A percentile compares a stretch with the other conserved stretches of the same genome.
phyloP scores from a whole-genome alignment of 441 rosid species.

The Populus trichocarpa region DNA sequence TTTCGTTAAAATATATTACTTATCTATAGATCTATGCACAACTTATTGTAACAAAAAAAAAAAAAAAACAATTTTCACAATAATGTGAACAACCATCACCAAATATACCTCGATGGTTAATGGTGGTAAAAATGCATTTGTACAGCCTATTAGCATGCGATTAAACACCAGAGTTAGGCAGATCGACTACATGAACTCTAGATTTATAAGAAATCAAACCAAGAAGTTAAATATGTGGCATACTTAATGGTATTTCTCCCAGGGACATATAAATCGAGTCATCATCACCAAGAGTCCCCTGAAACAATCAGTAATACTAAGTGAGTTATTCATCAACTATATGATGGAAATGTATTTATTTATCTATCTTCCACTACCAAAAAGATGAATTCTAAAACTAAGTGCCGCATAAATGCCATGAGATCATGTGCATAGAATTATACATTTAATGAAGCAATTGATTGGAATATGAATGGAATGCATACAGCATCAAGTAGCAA shows the following conservation, averaged over 20 bases:
- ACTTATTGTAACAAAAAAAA: neutral
- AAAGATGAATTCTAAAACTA: neutral
- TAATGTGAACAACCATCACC: neutral
- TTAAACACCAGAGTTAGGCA: conserved; percentile 6
- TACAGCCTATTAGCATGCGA: conserved; percentile 7
- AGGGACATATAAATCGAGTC: conserved; percentile 95
- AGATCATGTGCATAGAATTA: neutral
- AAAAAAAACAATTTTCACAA: neutral
- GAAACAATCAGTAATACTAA: conserved; percentile 26
- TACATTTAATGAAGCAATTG: neutral
- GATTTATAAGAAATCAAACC: conserved; percentile 22
- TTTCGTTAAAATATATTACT: neutral
- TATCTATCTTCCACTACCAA: neutral
- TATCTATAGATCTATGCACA: neutral
- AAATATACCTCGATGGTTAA: conserved; percentile 11
- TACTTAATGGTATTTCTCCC: conserved; percentile 96
- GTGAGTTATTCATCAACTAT: conserved; percentile 12
- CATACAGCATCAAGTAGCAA: neutral
- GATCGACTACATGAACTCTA: conserved; percentile 20
- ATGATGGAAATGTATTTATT: neutral
- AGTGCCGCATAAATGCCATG: neutral
- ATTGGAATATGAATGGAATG: neutral
- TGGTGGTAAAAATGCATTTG: conserved; percentile 1
- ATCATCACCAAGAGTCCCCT: conserved; percentile 84
- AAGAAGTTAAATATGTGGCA: conserved; percentile 34